Percentiles rank a stretch among this genome's conserved stretches.
Evolutionary conservation across 2,329 filamentous ascomycete genomes (phyloP).

Genomic region (Aspergillus candidus): DNA sequence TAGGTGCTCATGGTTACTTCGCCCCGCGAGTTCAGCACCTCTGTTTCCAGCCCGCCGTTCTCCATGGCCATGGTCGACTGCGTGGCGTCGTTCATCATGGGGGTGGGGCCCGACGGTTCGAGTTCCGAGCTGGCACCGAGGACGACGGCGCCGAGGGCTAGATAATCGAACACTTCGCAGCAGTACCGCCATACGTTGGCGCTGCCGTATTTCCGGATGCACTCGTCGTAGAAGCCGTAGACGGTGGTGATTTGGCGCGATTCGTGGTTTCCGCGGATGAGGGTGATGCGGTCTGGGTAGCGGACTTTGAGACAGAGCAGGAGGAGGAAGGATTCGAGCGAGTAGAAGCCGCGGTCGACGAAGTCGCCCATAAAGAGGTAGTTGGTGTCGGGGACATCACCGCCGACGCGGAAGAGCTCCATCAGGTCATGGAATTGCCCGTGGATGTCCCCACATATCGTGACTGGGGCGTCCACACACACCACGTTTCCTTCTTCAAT

Average conservation of each 20-base stretch:
- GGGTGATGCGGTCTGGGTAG: conserved; percentile 93
- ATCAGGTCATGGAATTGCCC: conserved; percentile 95
- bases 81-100: conserved; percentile 38
- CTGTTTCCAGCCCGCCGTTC: conserved; percentile 78
- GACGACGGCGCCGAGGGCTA: conserved; percentile 82
- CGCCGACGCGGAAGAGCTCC: conserved; percentile 91
- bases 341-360: conserved; percentile 97
- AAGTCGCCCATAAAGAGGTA: conserved; percentile 99
- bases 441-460: conserved; percentile 96
- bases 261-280: conserved; percentile 93
- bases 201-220: conserved; percentile 88
- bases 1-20: conserved; percentile 61
- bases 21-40: conserved; percentile 81
- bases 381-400: conserved; percentile 90
- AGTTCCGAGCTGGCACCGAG: conserved; percentile 70
- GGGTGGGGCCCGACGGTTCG: conserved; percentile 48
- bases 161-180: conserved; percentile 96
- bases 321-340: conserved; percentile 90
- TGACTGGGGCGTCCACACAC: conserved; percentile 88
- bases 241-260: conserved; percentile 95
- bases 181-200: conserved; percentile 97
- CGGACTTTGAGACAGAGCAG: conserved; percentile 94
- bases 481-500: conserved; percentile 98
- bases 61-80: conserved; percentile 48
- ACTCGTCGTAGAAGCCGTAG: conserved; percentile 98